These are phyloP conservation scores for Suhomyces canberraensis DNA, from an alignment of 805 yeast species.

Conservation along the genomic window DNA sequence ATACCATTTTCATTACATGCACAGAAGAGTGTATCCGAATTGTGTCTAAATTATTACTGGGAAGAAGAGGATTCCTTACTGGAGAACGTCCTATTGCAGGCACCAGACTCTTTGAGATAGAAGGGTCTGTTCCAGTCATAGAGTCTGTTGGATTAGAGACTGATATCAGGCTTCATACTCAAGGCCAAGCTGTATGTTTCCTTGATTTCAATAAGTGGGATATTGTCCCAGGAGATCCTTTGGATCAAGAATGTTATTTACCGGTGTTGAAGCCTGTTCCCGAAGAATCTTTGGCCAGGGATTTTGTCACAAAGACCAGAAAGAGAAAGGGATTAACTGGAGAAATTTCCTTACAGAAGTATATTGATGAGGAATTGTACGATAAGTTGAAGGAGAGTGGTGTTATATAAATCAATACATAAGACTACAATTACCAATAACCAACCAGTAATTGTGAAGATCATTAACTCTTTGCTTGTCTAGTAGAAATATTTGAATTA, in stretches of 20 bases:
- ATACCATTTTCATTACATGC: conserved; percentile 57
- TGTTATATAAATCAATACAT: conserved; percentile 10
- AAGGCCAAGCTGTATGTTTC: conserved; percentile 73
- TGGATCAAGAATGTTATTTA: conserved; percentile 60
- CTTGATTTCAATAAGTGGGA: conserved; percentile 70
- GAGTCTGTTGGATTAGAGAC: conserved; percentile 90
- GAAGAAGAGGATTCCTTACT: conserved; percentile 64
- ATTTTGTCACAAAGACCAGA: conserved; percentile 85
- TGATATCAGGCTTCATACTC: conserved; percentile 72
- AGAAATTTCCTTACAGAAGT: conserved; percentile 57
- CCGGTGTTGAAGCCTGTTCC: conserved; percentile 78
- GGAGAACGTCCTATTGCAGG: conserved; percentile 60
- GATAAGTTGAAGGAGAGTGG: conserved; percentile 53
- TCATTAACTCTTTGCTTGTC: no score
- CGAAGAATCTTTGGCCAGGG: conserved; percentile 69
- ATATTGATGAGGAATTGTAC: conserved; percentile 60
- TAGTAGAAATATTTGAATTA: no score
- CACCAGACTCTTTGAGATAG: conserved; percentile 60
- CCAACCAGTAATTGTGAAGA: no score
- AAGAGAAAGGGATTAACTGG: conserved; percentile 80
- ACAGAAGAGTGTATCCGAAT: conserved; percentile 46
- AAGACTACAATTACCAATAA: no score
- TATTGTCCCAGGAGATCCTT: conserved; percentile 86
- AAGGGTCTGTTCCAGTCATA: conserved; percentile 76
- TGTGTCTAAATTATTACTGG: conserved; percentile 47